Conservation (phyloP, 2,329 filamentous ascomycete genomes). For the Epichloe baconii region DNA sequence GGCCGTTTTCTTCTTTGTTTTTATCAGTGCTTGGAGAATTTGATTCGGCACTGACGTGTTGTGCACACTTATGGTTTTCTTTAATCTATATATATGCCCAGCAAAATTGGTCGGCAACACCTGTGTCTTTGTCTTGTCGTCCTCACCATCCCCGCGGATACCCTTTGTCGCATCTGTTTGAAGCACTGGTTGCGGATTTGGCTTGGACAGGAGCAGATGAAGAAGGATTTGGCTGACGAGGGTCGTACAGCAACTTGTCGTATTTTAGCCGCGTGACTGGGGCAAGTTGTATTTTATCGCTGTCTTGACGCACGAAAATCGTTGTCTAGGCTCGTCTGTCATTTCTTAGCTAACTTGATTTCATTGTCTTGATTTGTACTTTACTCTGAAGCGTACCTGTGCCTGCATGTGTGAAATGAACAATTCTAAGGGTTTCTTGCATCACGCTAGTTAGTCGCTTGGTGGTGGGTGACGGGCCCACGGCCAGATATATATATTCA, state of each 20-base stretch:
- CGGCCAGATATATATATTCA: too few relatives aligned
- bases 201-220: conserved; percentile 22
- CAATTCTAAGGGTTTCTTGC: not conserved
- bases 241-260: conserved; percentile 23
- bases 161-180: conserved; percentile 17
- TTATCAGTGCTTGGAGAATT: not conserved
- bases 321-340: conserved; percentile 19
- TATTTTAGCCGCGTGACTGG: conserved; percentile 26
- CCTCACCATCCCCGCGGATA: conserved; percentile 15
- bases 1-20: conserved; percentile 10
- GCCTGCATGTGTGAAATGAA: not conserved
- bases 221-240: conserved; percentile 15
- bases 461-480: too few relatives aligned
- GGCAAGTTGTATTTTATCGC: conserved; percentile 18
- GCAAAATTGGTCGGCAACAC: conserved; percentile 8
- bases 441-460: too few relatives aligned
- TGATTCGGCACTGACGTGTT: conserved; percentile 5
- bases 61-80: conserved; percentile 9
- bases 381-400: conserved; percentile 4
- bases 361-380: conserved; percentile 16
- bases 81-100: conserved; percentile 9
- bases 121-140: conserved; percentile 10
- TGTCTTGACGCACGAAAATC: conserved; percentile 18
- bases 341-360: conserved; percentile 28
- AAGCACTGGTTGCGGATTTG: conserved; percentile 19